phyloP scores from a whole-genome alignment of 495 filamentous ascomycete genomes.

The Penicillium alfredii region DNA sequence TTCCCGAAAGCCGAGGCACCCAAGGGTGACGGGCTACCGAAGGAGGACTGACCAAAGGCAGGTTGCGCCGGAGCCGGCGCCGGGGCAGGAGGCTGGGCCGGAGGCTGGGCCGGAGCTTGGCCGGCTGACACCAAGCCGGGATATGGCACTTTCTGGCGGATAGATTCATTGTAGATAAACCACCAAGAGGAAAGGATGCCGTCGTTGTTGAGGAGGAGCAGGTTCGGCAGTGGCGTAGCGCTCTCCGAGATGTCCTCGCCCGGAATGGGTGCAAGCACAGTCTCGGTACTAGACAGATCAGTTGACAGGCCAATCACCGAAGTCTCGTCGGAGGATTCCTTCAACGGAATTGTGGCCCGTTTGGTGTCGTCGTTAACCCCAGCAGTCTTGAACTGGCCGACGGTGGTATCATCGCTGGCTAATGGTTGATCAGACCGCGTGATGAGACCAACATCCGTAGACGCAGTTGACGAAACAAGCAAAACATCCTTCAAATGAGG shows the following conservation, averaged over 20 bases:
- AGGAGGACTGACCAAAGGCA: slow-evolving; percentile 37
- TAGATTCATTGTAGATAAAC: slow-evolving; percentile 81
- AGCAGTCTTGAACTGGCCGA: slow-evolving; percentile 65
- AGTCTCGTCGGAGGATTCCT: slow-evolving; percentile 64
- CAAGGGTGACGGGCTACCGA: slow-evolving; percentile 35
- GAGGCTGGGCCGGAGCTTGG: slow-evolving; percentile 27
- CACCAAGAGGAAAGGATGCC: slow-evolving; percentile 84
- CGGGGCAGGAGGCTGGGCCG: slow-evolving; percentile 10
- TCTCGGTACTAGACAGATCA: slow-evolving; percentile 77
- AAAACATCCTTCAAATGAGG: slow-evolving; percentile 74
- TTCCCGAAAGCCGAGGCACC: slow-evolving; percentile 30
- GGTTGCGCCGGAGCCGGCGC: slow-evolving; percentile 18
- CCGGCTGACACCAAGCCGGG: slow-evolving; percentile 54
- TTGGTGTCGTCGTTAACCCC: slow-evolving; percentile 69
- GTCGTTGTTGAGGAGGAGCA: slow-evolving; percentile 84
- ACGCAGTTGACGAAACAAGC: slow-evolving; percentile 74
- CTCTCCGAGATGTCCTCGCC: slow-evolving; percentile 65
- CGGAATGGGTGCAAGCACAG: slow-evolving; percentile 69
- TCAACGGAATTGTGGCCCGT: slow-evolving; percentile 71
- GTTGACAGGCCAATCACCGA: slow-evolving; percentile 73
- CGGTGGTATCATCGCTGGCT: slow-evolving; percentile 52
- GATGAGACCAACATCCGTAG: slow-evolving; percentile 69
- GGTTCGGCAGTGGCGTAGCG: slow-evolving; percentile 78
- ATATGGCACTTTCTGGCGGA: slow-evolving; percentile 66
- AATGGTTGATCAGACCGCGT: slow-evolving; percentile 65